phyloP scores from a whole-genome alignment of 2,329 filamentous ascomycete species.

The Pyrenophora teres region DNA sequence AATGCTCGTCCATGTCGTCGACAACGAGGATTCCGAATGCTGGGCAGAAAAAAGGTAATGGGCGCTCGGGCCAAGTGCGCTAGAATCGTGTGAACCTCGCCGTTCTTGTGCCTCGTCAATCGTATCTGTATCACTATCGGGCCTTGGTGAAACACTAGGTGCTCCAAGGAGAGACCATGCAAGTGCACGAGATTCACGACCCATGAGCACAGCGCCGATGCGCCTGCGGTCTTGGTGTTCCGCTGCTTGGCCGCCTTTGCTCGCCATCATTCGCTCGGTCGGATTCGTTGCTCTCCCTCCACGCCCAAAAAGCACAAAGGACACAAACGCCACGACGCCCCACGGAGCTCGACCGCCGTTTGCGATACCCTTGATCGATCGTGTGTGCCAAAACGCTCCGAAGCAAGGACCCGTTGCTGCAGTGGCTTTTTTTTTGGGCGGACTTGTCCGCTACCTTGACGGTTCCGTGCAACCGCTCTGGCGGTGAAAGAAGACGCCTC shows the following conservation, averaged over 20 bases:
- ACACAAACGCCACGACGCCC: slow-evolving; percentile 16
- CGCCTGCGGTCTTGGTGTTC: slow-evolving; percentile 2
- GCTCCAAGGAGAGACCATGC: slow-evolving; percentile 10
- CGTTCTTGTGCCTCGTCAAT: slow-evolving; percentile 19
- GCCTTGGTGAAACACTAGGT: slow-evolving; percentile 25
- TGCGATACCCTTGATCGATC: not conserved
- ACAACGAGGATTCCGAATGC: slow-evolving; percentile 14
- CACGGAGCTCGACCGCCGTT: slow-evolving; percentile 30
- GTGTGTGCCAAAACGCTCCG: slow-evolving; percentile 20
- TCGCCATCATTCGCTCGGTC: slow-evolving; percentile 22
- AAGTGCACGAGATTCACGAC: slow-evolving; percentile 20
- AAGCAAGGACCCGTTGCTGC: slow-evolving; percentile 19
- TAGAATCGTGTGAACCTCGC: slow-evolving; percentile 11
- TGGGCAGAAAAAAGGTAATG: slow-evolving; percentile 15
- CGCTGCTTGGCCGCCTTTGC: slow-evolving; percentile 1
- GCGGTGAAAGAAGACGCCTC: slow-evolving; percentile 18
- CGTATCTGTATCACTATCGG: slow-evolving; percentile 9
- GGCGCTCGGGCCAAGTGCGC: slow-evolving; percentile 15
- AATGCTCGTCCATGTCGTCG: slow-evolving; percentile 16
- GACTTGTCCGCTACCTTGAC: slow-evolving; percentile 24
- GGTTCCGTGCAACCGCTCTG: slow-evolving; percentile 16
- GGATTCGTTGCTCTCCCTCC: slow-evolving; percentile 1
- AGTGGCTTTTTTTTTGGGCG: slow-evolving; percentile 10
- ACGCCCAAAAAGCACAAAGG: slow-evolving; percentile 20
- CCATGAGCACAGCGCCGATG: slow-evolving; percentile 19